Evolutionary conservation across 2,329 filamentous ascomycete species (phyloP), one percentile per base, ranked within the genome.

Genomic region (Sclerotinia minor): DNA sequence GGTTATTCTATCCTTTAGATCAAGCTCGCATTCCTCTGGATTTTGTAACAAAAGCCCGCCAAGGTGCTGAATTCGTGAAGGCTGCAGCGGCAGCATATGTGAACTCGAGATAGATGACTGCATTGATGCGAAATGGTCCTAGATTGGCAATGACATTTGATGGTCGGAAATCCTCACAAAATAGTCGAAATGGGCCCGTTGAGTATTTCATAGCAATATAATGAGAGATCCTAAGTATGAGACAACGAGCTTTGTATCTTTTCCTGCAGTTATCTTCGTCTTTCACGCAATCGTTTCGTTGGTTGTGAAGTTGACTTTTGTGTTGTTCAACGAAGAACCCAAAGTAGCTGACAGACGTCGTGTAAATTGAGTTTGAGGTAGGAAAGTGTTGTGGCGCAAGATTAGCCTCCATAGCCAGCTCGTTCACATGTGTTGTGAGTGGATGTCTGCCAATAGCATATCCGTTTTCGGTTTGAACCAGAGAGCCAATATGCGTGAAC

Each of bases 101-200:
- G 65, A 78, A 79, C 71, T 82, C 80, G 79, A 79, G 82, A 69
- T 81, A 79, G 5, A 83, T 78, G 0, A 79, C 75, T 3, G 73
- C 78, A 11, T 76, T 71, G 1, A 81, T 67, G 0, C 72, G 61
- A 5, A 76, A 64, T 5, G 75, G 63, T 6, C 75, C 67, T 57
- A 15, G 41, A 26, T 77, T 72, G 2, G 79, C 7, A 2, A 81
- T 72, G 32, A 79, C 68, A 58, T 80, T 80, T 4, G 69, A 69
- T 19, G 77, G 72, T 2, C 57, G 70, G 9, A 81, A 72, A 64
- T 80, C 77, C 50, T 81, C 78, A 21, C 70, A 71, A 72, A 74
- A 80, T 19, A 81, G 71, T 2, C 72, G 67, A 47, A 72, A 71
- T 5, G 64, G 57, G 17, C 47, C 9, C 15, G 52, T 54, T 13